Conservation (phyloP, 345 rosid genomes). For the Pistacia vera region DNA sequence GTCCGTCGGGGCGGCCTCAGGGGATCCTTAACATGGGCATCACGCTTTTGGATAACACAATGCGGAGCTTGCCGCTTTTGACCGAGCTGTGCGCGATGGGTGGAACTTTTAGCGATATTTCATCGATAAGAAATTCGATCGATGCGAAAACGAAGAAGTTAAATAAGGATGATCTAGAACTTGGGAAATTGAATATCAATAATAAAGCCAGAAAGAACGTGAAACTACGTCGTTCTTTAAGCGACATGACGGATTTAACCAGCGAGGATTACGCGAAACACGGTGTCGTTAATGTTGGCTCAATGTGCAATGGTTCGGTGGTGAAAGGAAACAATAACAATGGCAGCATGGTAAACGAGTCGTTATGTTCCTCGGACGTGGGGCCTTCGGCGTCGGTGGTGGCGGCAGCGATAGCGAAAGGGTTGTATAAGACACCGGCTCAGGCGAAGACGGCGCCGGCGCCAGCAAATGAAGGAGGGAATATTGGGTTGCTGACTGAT, state of each 20-base stretch:
- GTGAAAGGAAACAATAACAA: slow-evolving; percentile 13
- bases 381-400: slow-evolving; percentile 97
- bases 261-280: slow-evolving; percentile 26
- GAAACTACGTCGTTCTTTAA: slow-evolving; percentile 57
- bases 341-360: slow-evolving; percentile 66
- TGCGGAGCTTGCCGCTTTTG: slow-evolving; percentile 80
- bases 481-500: slow-evolving; percentile 36
- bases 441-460: slow-evolving; percentile 6
- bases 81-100: slow-evolving; percentile 44
- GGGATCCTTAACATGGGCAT: slow-evolving; percentile 80
- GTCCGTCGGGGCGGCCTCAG: slow-evolving; percentile 90
- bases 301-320: slow-evolving; percentile 16
- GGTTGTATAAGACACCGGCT: slow-evolving; percentile 53
- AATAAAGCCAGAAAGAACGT: slow-evolving; percentile 7
- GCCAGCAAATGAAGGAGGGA: slow-evolving; percentile 28
- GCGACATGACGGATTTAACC: slow-evolving; percentile 64
- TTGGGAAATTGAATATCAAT: background rate
- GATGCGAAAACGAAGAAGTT: background rate
- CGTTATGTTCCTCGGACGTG: slow-evolving; percentile 58
- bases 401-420: slow-evolving; percentile 92
- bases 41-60: slow-evolving; percentile 64
- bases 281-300: slow-evolving; percentile 9
- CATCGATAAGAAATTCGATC: background rate
- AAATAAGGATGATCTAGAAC: slow-evolving; percentile 4
- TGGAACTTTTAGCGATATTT: slow-evolving; percentile 11